Conservation (phyloP, 2,329 filamentous ascomycete species). For the Pseudophaeomoniella oleicola region DNA sequence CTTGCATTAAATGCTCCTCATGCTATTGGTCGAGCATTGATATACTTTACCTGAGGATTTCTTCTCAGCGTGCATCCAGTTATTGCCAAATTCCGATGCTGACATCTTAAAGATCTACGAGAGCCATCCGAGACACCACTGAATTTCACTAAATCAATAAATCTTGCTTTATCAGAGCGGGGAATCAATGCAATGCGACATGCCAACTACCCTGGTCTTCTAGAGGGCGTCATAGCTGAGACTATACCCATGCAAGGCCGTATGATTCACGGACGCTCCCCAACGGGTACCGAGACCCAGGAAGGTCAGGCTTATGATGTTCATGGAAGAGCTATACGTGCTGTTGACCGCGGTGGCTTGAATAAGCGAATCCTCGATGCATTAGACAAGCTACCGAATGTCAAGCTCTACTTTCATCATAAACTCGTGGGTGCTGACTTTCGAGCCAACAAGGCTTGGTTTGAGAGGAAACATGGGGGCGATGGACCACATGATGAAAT, state of each 20-base stretch:
- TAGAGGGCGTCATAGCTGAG: slow-evolving; percentile 58
- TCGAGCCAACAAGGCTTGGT: slow-evolving; percentile 65
- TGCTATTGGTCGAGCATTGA: too few relatives aligned
- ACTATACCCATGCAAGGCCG: slow-evolving; percentile 90
- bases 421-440: slow-evolving; percentile 89
- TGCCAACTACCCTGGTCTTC: slow-evolving; percentile 49
- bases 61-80: too few relatives aligned
- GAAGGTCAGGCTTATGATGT: slow-evolving; percentile 81
- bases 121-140: slow-evolving; percentile 69
- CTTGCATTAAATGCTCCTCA: too few relatives aligned
- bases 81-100: too few relatives aligned
- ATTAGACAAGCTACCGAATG: slow-evolving; percentile 71
- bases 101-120: slow-evolving; percentile 54
- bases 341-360: slow-evolving; percentile 69
- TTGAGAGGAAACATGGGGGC: slow-evolving; percentile 42
- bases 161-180: slow-evolving; percentile 82
- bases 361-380: slow-evolving; percentile 76
- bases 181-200: slow-evolving; percentile 77
- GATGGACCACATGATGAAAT: slow-evolving; percentile 39
- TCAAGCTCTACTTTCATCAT: slow-evolving; percentile 83
- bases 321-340: slow-evolving; percentile 74
- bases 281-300: slow-evolving; percentile 54
- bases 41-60: too few relatives aligned
- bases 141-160: slow-evolving; percentile 98
- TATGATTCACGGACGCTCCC: slow-evolving; percentile 73